phyloP scores from a whole-genome alignment of 1,284 basidiomycete genomes.

The Boletus holoroseus region DNA sequence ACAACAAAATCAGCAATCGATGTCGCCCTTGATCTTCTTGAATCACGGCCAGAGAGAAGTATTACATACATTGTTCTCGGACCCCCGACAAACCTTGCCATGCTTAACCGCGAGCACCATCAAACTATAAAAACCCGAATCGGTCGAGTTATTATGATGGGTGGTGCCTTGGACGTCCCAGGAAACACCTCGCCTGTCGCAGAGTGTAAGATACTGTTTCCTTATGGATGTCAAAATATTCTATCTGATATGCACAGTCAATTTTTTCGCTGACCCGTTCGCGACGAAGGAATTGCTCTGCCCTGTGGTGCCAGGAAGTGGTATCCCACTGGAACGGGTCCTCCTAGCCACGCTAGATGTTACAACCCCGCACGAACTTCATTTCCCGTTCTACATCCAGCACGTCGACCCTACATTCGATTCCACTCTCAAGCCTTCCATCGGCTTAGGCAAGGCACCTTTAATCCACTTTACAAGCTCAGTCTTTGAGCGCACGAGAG shows the following conservation, averaged over 20 bases:
- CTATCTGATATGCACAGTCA: conserved; percentile 50
- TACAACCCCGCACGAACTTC: conserved; percentile 72
- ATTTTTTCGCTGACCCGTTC: conserved; percentile 90
- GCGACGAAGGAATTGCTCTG: conserved; percentile 67
- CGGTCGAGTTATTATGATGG: conserved; percentile 84
- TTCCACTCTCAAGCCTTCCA: conserved; percentile 44
- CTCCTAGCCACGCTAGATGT: conserved; percentile 76
- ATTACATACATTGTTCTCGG: conserved; percentile 86
- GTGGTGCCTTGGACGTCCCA: conserved; percentile 91
- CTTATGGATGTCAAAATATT: not conserved
- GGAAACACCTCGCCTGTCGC: conserved; percentile 83
- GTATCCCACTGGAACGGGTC: conserved; percentile 60
- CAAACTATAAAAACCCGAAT: conserved; percentile 54
- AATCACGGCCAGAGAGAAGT: conserved; percentile 51
- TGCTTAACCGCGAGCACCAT: conserved; percentile 56
- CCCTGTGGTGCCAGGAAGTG: conserved; percentile 34
- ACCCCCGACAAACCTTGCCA: conserved; percentile 83
- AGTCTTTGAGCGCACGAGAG: conserved; percentile 70
- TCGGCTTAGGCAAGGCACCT: conserved; percentile 43
- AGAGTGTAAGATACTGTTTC: conserved; percentile 54
- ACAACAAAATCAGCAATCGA: conserved; percentile 52
- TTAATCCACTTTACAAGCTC: conserved; percentile 73
- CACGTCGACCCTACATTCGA: conserved; percentile 53
- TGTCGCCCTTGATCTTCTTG: conserved; percentile 65
- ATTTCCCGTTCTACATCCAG: conserved; percentile 59